Evolutionary conservation across 2,329 filamentous ascomycete genomes (phyloP).

Genomic region (Fusarium brevicatenulatum): DNA sequence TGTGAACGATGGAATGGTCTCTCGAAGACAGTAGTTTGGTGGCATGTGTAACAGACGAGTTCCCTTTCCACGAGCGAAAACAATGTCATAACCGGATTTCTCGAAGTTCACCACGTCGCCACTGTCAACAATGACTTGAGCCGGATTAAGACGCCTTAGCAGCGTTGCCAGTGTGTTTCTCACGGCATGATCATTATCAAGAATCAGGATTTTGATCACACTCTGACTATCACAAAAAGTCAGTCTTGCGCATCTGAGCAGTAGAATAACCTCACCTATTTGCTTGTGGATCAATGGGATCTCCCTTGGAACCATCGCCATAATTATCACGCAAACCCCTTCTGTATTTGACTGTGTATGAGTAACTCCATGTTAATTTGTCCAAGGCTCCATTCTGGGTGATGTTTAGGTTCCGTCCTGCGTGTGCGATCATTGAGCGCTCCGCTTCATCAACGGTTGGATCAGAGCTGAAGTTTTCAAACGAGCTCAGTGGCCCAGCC

Average conservation of each 20-base stretch:
- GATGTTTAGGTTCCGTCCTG: rapidly evolving
- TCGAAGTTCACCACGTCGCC: background rate
- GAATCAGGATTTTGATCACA: background rate
- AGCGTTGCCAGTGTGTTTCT: rapidly evolving
- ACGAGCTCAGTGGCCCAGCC: background rate
- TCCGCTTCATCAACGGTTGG: background rate
- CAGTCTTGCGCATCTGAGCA: background rate
- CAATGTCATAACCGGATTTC: background rate
- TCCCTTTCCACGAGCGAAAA: background rate
- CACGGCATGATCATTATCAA: background rate
- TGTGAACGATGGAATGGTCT: too few species aligned
- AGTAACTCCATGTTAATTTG: too few species aligned
- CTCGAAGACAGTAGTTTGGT: background rate
- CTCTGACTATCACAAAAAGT: background rate
- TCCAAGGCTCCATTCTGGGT: background rate
- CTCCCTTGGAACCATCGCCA: background rate
- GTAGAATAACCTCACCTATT: rapidly evolving
- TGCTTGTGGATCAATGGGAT: rapidly evolving
- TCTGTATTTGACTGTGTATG: too few species aligned
- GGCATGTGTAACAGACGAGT: background rate
- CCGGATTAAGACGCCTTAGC: rapidly evolving
- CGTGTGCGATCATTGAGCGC: rapidly evolving
- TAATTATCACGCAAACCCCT: background rate
- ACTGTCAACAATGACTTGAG: background rate
- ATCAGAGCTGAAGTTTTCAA: background rate